Conservation (phyloP, 768 basidiomycete species). For the Trametes cubensis region DNA sequence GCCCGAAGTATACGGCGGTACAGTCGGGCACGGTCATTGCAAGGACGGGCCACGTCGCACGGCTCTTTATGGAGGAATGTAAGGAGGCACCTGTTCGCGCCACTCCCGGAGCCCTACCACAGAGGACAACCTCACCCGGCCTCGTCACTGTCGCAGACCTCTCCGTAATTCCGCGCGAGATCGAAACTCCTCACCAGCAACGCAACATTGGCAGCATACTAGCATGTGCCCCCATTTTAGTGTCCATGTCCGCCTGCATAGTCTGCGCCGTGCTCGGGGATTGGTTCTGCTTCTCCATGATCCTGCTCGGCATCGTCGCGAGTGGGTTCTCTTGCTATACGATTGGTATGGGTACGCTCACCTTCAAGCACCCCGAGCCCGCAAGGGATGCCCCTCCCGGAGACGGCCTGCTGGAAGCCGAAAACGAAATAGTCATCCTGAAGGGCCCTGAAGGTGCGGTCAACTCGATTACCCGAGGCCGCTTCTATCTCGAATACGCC, state of each 20-base stretch:
- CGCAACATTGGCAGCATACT: slow-evolving; percentile 2
- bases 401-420: neutral
- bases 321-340: slow-evolving; percentile 9
- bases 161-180: neutral
- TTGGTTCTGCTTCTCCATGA: slow-evolving; percentile 10
- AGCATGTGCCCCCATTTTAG: neutral
- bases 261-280: neutral
- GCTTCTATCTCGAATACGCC: slow-evolving; percentile 9
- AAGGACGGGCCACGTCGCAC: slow-evolving; percentile 18
- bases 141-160: slow-evolving; percentile 7
- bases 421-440: neutral
- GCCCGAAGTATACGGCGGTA: slow-evolving; percentile 9
- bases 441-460: slow-evolving; percentile 13
- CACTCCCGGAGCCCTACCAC: neutral
- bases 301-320: slow-evolving; percentile 3
- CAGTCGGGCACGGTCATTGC: slow-evolving; percentile 15
- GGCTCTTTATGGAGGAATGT: slow-evolving; percentile 15
- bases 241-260: neutral
- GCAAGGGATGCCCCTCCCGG: neutral
- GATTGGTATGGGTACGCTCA: slow-evolving; percentile 7
- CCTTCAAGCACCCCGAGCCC: neutral
- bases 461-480: slow-evolving; percentile 15
- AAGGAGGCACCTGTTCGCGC: neutral
- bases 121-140: neutral
- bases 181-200: neutral